Evolutionary conservation across 192 early-diverging fungal species (phyloP).

Genomic region (Lobosporangium transversale): DNA sequence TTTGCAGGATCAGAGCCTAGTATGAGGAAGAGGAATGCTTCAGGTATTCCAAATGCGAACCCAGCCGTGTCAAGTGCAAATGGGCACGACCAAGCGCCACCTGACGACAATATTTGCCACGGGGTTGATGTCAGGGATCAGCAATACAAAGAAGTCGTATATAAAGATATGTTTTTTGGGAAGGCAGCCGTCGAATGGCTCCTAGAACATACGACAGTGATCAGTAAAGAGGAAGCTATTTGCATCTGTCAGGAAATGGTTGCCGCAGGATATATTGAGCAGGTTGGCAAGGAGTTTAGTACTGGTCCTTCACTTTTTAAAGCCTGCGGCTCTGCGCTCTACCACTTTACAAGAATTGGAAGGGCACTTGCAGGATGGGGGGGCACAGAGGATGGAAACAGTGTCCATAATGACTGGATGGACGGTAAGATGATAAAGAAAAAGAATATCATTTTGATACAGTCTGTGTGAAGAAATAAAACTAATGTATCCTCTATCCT

Average conservation of each 20-base stretch:
- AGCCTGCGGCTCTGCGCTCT: constrained; percentile 31
- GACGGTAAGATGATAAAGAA: constrained; percentile 14
- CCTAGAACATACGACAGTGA: constrained; percentile 59
- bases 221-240: constrained; percentile 59
- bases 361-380: constrained; percentile 50
- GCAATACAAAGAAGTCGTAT: constrained; percentile 37
- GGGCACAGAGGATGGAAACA: constrained; percentile 8
- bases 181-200: constrained; percentile 59
- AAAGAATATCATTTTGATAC: constrained; percentile 7
- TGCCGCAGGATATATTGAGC: constrained; percentile 56
- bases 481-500: constrained; percentile 21
- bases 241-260: constrained; percentile 58
- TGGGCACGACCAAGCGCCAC: constrained; percentile 17
- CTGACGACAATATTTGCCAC: constrained; percentile 33
- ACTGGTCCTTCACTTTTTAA: constrained; percentile 26
- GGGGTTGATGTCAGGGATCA: constrained; percentile 59
- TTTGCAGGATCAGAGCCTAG: constrained; percentile 59
- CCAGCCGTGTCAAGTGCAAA: constrained; percentile 2
- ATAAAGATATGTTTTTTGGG: constrained; percentile 60
- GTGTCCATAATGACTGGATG: constrained; percentile 42
- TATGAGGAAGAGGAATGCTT: constrained; percentile 10
- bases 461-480: constrained; percentile 6
- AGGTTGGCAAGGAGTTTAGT: constrained; percentile 28
- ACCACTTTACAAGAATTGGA: constrained; percentile 52
- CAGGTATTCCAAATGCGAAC: constrained; percentile 2